Conservation (phyloP, 352 stramenopile species). For the Phytophthora colocasiae region DNA sequence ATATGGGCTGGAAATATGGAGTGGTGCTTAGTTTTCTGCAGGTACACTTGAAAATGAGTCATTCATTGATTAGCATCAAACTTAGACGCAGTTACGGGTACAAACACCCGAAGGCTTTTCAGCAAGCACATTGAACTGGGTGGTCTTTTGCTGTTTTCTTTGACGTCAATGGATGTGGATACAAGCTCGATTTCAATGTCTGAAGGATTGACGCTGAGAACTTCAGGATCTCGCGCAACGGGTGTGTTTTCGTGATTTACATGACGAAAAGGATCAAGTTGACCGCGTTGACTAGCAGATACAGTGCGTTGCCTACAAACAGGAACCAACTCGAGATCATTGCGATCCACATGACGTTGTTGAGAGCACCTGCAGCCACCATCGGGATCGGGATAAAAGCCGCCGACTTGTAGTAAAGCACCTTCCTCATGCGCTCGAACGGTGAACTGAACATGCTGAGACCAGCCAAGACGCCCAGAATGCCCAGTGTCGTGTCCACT, state of each 20-base stretch:
- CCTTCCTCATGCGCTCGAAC: slow-evolving; percentile 43
- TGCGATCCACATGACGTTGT: slow-evolving; percentile 47
- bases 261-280: slow-evolving; percentile 37
- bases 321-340: slow-evolving; percentile 51
- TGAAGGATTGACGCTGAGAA: neutral
- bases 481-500: slow-evolving; percentile 37
- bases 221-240: slow-evolving; percentile 29
- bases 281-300: slow-evolving; percentile 27
- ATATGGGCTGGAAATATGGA: neutral
- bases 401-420: slow-evolving; percentile 44
- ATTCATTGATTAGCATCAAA: neutral
- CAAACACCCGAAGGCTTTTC: neutral
- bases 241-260: slow-evolving; percentile 42
- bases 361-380: slow-evolving; percentile 33
- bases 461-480: slow-evolving; percentile 33
- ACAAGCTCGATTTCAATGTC: neutral
- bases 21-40: neutral
- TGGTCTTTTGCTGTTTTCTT: slow-evolving; percentile 10
- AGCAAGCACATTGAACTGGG: slow-evolving; percentile 13
- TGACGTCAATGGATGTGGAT: slow-evolving; percentile 4
- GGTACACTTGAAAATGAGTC: no score
- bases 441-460: slow-evolving; percentile 45
- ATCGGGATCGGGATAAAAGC: slow-evolving; percentile 48
- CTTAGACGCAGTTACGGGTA: slow-evolving; percentile 1
- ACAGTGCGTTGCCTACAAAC: slow-evolving; percentile 34